Percentiles rank a stretch among this genome's conserved stretches.
Conservation (phyloP, 2,329 filamentous ascomycete species). For the Dothiorella sarmentorum region DNA sequence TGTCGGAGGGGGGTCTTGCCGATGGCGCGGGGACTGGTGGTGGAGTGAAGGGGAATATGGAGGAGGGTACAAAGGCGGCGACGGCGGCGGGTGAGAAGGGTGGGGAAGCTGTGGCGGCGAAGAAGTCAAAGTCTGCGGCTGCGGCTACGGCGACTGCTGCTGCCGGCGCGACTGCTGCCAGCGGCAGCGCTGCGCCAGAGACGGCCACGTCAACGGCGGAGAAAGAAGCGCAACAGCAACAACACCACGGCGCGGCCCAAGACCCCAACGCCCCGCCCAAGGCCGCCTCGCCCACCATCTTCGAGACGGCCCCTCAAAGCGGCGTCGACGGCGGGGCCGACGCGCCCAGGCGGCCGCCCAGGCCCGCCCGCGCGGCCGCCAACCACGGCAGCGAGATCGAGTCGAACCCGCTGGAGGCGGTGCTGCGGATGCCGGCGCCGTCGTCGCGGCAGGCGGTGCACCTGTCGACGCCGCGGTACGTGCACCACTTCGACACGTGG, state of each 20-base stretch:
- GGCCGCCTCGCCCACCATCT: constrained; percentile 7
- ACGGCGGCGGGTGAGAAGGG: constrained; percentile 16
- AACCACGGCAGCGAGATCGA: constrained; percentile 21
- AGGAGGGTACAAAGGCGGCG: background rate
- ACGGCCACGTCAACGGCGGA: background rate
- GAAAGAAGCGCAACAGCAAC: background rate
- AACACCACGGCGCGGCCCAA: background rate
- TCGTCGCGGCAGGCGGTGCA: constrained; percentile 59
- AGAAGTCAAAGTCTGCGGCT: background rate
- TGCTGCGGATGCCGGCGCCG: constrained; percentile 41
- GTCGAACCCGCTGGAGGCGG: constrained; percentile 38
- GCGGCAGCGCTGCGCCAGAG: background rate
- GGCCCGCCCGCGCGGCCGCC: constrained; percentile 1
- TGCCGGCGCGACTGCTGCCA: background rate
- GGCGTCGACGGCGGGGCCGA: too few species aligned
- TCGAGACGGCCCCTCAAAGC: background rate
- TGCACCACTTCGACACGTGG: constrained; percentile 97
- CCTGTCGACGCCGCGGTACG: constrained; percentile 71
- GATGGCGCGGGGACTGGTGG: background rate
- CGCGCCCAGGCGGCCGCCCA: background rate
- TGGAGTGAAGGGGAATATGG: constrained; percentile 18
- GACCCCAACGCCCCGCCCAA: background rate
- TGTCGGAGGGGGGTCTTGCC: background rate
- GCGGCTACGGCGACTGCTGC: background rate
- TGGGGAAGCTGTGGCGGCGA: background rate